phyloP scores from a whole-genome alignment of 2,329 filamentous ascomycete species.

The Cercospora sp. region DNA sequence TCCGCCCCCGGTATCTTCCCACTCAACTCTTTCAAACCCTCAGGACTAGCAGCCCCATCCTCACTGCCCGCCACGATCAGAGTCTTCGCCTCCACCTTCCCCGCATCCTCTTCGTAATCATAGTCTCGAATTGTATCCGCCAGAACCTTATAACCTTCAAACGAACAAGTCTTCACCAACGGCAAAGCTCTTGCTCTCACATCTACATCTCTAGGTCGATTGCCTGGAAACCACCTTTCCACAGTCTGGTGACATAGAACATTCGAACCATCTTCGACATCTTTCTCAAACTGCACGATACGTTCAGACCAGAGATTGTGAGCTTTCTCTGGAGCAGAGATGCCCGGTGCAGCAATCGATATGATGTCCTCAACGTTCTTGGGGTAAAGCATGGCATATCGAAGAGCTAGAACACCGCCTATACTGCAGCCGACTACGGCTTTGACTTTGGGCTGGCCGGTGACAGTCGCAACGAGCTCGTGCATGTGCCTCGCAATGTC shows the following conservation, averaged over 20 bases:
- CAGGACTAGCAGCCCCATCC: slow-evolving; percentile 27
- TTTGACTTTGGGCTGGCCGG: slow-evolving; percentile 21
- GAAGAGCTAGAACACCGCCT: slow-evolving; percentile 33
- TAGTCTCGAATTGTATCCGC: slow-evolving; percentile 35
- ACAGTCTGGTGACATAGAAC: slow-evolving; percentile 29
- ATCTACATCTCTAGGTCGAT: slow-evolving; percentile 20
- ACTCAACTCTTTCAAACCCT: slow-evolving; percentile 30
- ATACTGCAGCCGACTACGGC: slow-evolving; percentile 36
- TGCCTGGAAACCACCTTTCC: slow-evolving; percentile 33
- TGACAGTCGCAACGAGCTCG: slow-evolving; percentile 24
- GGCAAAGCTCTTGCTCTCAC: slow-evolving; percentile 26
- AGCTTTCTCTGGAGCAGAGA: slow-evolving; percentile 24
- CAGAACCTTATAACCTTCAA: slow-evolving; percentile 32
- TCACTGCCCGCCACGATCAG: slow-evolving; percentile 32
- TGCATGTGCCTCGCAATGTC: slow-evolving; percentile 33
- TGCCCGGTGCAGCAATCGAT: slow-evolving; percentile 33
- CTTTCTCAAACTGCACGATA: slow-evolving; percentile 29
- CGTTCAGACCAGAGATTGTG: slow-evolving; percentile 32
- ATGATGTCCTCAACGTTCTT: slow-evolving; percentile 28
- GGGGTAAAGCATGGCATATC: slow-evolving; percentile 35
- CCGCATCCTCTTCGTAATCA: slow-evolving; percentile 30
- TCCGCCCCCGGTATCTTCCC: slow-evolving; percentile 20
- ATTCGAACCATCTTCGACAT: slow-evolving; percentile 21
- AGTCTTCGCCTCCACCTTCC: slow-evolving; percentile 18
- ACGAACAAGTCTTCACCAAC: slow-evolving; percentile 29